A percentile compares a stretch with the other conserved stretches of the same genome.
Evolutionary conservation across 139 green algal species (phyloP).

Genomic region (Picochlorum sp.): DNA sequence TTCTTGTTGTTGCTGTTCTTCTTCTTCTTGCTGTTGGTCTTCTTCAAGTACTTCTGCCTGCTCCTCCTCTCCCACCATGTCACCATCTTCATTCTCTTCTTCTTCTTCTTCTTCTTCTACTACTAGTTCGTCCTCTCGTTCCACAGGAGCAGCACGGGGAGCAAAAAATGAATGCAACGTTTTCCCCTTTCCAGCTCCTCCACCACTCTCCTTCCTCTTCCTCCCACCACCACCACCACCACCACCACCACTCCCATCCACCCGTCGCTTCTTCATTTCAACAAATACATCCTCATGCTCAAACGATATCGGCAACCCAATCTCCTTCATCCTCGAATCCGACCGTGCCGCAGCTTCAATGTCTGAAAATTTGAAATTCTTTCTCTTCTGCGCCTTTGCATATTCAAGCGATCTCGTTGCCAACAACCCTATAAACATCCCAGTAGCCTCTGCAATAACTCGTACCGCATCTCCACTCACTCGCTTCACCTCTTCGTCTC

Average conservation of each 20-base stretch:
- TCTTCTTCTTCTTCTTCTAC: background rate
- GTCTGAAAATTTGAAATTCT: slow-evolving; percentile 33
- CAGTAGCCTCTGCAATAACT: slow-evolving; percentile 30
- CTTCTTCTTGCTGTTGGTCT: background rate
- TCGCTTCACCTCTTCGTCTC: slow-evolving; percentile 45
- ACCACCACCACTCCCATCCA: background rate
- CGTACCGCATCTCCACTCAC: slow-evolving; percentile 37
- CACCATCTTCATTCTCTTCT: too few relatives aligned
- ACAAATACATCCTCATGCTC: slow-evolving; percentile 20
- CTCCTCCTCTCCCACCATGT: background rate
- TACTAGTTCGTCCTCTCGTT: background rate
- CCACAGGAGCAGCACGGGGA: background rate
- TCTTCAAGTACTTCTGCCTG: background rate
- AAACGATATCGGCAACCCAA: slow-evolving; percentile 28
- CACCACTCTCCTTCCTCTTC: background rate
- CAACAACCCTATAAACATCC: slow-evolving; percentile 42
- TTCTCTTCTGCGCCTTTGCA: slow-evolving; percentile 29
- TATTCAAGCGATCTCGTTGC: slow-evolving; percentile 22
- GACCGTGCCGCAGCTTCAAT: slow-evolving; percentile 9
- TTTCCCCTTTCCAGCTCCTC: background rate
- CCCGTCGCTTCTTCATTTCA: slow-evolving; percentile 2
- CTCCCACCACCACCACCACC: background rate
- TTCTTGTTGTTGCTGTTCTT: background rate
- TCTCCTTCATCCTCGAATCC: slow-evolving; percentile 26
- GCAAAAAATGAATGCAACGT: slow-evolving; percentile 2